Conservation (phyloP, 1,284 basidiomycete genomes). For the Sporisorium exsertum region DNA sequence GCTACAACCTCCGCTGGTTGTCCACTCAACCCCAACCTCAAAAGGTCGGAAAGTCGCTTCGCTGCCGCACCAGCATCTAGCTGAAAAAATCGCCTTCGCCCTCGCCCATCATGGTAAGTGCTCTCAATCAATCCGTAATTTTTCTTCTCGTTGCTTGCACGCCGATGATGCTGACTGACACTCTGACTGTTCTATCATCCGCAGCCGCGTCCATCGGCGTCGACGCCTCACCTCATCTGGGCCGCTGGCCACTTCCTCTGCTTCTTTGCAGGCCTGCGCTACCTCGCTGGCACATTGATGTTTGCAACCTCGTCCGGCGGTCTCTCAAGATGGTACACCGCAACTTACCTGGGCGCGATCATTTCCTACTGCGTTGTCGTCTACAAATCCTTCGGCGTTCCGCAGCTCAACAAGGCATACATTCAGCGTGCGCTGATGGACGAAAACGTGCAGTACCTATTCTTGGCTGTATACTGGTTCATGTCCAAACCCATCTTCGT, state of each 20-base stretch:
- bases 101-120: constrained; percentile 33
- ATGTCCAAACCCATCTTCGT: constrained; percentile 68
- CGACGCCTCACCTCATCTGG: constrained; percentile 69
- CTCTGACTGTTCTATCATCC: not conserved
- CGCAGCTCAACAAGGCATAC: constrained; percentile 66
- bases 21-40: too few species aligned
- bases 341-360: constrained; percentile 68
- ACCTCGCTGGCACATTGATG: constrained; percentile 57
- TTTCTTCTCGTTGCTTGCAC: not conserved
- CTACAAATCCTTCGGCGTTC: constrained; percentile 68
- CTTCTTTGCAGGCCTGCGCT: constrained; percentile 66
- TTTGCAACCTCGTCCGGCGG: constrained; percentile 51
- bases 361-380: constrained; percentile 69
- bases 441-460: constrained; percentile 69
- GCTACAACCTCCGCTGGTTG: too few species aligned
- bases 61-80: not conserved
- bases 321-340: constrained; percentile 63
- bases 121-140: not conserved
- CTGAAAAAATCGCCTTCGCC: not conserved
- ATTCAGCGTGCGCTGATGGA: constrained; percentile 69
- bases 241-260: constrained; percentile 68
- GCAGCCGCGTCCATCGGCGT: constrained; percentile 57
- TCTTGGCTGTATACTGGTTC: constrained; percentile 69
- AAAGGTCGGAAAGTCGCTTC: not conserved
- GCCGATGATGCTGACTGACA: constrained; percentile 1